These are phyloP conservation scores for Hyphodiscus sp. DNA, from an alignment of 2,329 filamentous ascomycete genomes.

Conservation along the genomic window DNA sequence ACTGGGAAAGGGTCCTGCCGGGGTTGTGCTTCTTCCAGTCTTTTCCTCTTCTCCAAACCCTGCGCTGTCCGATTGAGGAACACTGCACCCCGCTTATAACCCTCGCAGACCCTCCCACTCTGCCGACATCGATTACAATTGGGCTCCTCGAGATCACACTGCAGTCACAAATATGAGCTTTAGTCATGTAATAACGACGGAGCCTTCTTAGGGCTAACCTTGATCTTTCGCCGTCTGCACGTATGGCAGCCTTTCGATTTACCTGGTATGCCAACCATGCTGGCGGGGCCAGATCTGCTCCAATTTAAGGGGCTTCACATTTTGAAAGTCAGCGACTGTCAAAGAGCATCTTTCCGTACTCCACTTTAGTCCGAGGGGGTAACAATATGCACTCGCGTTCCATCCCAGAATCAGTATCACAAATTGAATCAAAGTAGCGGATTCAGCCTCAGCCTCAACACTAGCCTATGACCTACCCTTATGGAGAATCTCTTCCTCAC, in stretches of 20 bases:
- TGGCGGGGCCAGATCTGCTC: background rate
- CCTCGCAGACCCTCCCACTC: slow-evolving; percentile 2
- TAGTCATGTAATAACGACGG: background rate
- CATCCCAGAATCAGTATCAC: background rate
- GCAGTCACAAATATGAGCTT: background rate
- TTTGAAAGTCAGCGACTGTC: background rate
- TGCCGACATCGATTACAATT: slow-evolving; percentile 1
- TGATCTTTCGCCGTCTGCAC: slow-evolving; percentile 3
- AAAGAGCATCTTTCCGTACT: background rate
- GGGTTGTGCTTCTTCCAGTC: slow-evolving; percentile 2
- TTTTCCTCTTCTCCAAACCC: background rate
- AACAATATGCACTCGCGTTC: background rate
- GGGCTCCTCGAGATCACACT: slow-evolving; percentile 2
- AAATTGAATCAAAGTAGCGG: background rate
- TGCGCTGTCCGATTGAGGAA: slow-evolving; percentile 1
- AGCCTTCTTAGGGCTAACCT: background rate
- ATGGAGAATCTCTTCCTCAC: too few relatives aligned
- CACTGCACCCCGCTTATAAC: slow-evolving; percentile 1
- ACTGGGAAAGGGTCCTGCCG: background rate
- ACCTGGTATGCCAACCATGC: slow-evolving; percentile 6
- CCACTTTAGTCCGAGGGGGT: background rate
- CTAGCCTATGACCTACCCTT: background rate
- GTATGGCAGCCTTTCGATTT: slow-evolving; percentile 9
- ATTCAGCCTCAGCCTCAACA: background rate
- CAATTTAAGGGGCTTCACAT: background rate